These are phyloP conservation scores for Neotropicomus parvogracilis DNA, from an alignment of 1,284 basidiomycete species.

Conservation along the genomic window DNA sequence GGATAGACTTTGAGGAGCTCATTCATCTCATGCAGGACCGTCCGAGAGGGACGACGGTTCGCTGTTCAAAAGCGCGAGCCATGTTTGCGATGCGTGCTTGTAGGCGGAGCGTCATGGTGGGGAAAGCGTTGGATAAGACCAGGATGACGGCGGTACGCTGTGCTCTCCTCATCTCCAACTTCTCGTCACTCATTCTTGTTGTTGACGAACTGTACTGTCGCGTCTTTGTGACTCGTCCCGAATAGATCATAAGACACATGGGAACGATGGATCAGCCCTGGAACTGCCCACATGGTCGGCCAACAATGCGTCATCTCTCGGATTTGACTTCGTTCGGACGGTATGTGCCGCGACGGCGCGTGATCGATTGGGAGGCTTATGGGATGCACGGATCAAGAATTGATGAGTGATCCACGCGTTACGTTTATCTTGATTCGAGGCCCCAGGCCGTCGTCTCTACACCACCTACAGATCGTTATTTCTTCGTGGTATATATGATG, in stretches of 20 bases:
- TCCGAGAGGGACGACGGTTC: constrained; percentile 74
- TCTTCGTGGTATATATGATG: constrained; percentile 17
- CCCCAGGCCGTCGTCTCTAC: not conserved
- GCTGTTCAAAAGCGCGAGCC: constrained; percentile 87
- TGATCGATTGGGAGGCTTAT: constrained; percentile 27
- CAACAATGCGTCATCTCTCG: constrained; percentile 88
- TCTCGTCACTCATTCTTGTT: not conserved
- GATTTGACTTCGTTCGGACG: constrained; percentile 29
- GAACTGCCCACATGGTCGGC: constrained; percentile 95
- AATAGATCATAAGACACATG: constrained; percentile 87
- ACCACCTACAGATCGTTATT: not conserved
- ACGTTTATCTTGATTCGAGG: not conserved
- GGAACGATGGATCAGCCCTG: constrained; percentile 96
- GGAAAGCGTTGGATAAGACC: constrained; percentile 69
- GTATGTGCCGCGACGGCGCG: constrained; percentile 15
- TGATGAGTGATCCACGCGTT: not conserved
- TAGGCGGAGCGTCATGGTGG: constrained; percentile 95
- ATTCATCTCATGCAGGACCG: constrained; percentile 81
- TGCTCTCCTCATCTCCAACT: not conserved
- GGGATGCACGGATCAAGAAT: not conserved
- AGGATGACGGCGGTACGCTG: constrained; percentile 79
- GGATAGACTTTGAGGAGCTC: constrained; percentile 90
- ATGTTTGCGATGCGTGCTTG: constrained; percentile 99
- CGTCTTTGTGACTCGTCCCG: not conserved
- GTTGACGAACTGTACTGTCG: not conserved